phyloP scores from a whole-genome alignment of 257 asterid species.

The Solanum arcanum region DNA sequence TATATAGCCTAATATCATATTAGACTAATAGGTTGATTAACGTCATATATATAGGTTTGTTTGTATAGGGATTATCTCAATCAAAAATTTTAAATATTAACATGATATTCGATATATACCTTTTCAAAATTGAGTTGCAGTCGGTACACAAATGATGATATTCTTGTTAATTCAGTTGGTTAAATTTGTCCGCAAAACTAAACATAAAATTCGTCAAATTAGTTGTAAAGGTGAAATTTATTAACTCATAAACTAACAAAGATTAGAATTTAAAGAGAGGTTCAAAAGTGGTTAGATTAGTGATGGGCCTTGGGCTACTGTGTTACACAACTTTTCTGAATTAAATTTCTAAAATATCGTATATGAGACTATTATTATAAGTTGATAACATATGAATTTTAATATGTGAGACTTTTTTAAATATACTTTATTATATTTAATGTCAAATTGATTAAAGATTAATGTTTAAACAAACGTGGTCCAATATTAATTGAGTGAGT shows the following conservation, averaged over 20 bases:
- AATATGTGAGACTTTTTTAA: too few species aligned
- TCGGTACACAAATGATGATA: not conserved
- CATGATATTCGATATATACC: not conserved
- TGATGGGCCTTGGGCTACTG: not conserved
- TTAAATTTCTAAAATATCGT: not conserved
- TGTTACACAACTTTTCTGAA: not conserved
- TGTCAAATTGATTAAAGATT: not conserved
- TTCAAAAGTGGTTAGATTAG: not conserved
- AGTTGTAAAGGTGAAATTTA: not conserved
- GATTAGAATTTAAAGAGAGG: not conserved
- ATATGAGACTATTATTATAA: not conserved
- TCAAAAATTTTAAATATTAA: not conserved
- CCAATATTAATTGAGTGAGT: not conserved
- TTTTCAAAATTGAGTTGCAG: not conserved
- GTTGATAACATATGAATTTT: too few species aligned
- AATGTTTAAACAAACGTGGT: not conserved
- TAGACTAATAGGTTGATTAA: not conserved
- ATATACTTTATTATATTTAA: too few species aligned
- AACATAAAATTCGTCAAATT: not conserved
- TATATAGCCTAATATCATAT: not conserved
- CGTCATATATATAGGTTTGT: not conserved
- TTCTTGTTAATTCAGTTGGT: not conserved
- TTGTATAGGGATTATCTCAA: not conserved
- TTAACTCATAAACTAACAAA: not conserved
- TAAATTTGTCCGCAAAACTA: not conserved